Evolutionary conservation across 306 rosid genomes (phyloP).

Genomic region (Albizia julibrissin): DNA sequence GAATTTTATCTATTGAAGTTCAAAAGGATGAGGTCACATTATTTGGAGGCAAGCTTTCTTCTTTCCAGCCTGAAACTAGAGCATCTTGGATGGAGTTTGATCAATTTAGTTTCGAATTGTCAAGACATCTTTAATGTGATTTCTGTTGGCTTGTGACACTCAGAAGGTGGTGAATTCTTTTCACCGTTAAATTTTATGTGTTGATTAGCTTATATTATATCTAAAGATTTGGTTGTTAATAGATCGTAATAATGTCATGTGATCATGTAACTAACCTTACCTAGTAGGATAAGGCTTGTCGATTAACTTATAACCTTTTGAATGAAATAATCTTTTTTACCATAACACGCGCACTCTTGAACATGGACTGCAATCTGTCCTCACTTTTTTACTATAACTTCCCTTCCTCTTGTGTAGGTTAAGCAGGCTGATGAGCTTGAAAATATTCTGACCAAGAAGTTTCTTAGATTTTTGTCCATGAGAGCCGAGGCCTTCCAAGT

Average conservation of each 20-base stretch:
- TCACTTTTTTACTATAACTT: not conserved
- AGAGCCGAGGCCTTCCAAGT: conserved; percentile 99
- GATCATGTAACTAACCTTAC: too few species aligned
- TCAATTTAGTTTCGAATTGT: conserved; percentile 4
- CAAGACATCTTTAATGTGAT: conserved; percentile 10
- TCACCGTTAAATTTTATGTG: conserved; percentile 2
- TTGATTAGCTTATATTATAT: not conserved
- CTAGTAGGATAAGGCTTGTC: not conserved
- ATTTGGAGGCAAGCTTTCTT: conserved; percentile 13
- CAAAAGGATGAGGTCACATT: not conserved
- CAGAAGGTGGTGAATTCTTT: conserved; percentile 11
- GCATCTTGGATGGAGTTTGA: conserved; percentile 17
- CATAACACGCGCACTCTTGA: not conserved
- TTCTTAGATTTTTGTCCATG: conserved; percentile 95
- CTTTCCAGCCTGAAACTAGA: not conserved
- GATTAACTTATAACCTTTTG: conserved; percentile 3
- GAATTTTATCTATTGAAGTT: not conserved
- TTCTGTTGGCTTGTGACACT: conserved; percentile 11
- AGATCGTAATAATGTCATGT: too few species aligned
- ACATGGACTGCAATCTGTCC: conserved; percentile 10
- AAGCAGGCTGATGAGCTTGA: conserved; percentile 98
- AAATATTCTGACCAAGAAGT: conserved; percentile 91
- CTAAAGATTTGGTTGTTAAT: not conserved
- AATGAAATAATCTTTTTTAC: conserved; percentile 8
- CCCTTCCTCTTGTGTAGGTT: conserved; percentile 60